These are phyloP conservation scores for Phlebopus sp. DNA, from an alignment of 1,284 basidiomycete genomes.

Conservation along the genomic window DNA sequence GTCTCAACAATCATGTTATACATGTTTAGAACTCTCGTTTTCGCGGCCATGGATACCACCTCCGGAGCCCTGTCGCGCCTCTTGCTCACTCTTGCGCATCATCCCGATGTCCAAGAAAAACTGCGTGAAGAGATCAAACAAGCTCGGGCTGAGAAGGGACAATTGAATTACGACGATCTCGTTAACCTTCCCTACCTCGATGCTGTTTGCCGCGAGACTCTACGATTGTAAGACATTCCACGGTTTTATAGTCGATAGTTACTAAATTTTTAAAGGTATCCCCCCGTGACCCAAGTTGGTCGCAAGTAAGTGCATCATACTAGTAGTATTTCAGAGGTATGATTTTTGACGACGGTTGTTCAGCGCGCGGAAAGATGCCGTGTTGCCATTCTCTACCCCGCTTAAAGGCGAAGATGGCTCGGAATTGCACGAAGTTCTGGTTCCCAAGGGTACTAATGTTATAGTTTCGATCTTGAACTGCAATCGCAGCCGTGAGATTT, in stretches of 20 bases:
- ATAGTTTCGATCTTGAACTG: conserved; percentile 25
- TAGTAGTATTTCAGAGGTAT: conserved; percentile 5
- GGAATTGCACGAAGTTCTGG: conserved; percentile 23
- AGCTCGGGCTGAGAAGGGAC: conserved; percentile 7
- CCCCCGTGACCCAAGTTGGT: conserved; percentile 1
- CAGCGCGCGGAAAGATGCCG: conserved; percentile 16
- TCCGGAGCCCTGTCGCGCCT: conserved; percentile 17
- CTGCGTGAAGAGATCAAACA: conserved; percentile 20
- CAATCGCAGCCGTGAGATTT: conserved; percentile 31
- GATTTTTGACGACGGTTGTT: conserved; percentile 20
- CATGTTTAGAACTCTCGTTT: conserved; percentile 9
- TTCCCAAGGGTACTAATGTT: conserved; percentile 26
- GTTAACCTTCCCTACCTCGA: conserved; percentile 24
- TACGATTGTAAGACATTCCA: conserved; percentile 17
- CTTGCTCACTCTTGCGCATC: conserved; percentile 17
- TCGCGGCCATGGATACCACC: conserved; percentile 22
- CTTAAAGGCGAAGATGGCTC: conserved; percentile 8
- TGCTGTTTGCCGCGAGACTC: conserved; percentile 21
- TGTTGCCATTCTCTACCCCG: conserved; percentile 8
- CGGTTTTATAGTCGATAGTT: background rate
- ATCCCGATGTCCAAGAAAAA: conserved; percentile 20
- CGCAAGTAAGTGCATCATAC: conserved; percentile 1
- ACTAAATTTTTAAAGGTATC: background rate
- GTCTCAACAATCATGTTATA: too few relatives aligned
- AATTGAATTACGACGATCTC: conserved; percentile 17